Base-by-base conservation (phyloP, 352 stramenopile genomes). In the Phytophthora citrophthora region DNA sequence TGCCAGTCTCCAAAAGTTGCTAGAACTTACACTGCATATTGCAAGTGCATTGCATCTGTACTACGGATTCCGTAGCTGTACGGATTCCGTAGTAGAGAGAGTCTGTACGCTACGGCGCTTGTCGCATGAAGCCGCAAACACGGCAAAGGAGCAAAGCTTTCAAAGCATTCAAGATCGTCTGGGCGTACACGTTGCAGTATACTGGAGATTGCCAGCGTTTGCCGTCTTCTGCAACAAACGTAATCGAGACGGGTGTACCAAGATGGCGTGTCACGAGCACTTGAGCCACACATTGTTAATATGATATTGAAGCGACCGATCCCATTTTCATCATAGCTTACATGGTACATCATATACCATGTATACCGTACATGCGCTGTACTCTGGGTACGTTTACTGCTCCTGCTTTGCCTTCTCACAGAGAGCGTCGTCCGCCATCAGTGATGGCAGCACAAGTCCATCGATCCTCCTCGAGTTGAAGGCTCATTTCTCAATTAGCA, bases 401-500 rank as follows among this genome's bases (percentile, higher is more conserved):
- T 41, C 5, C 32, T 50, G 29, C 18, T 53, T 18, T 54, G 29
- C 43, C 43, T 61, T 18, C 12, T 27, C 20, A 15, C 18, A 13
- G 20, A 29, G 32, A 59, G 39, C 39, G 39, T 59, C 9, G 29
- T 2, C 2, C 29, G 27, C 13, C 26, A 16, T 13, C 38, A 20
- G 20, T 20, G 20, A 20, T 20, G 20, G 20, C 20, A 20, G 20
- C 20, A 52, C 40, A 12, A 52, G 12, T 27, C 32, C 40, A 11
- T 60, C 18, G 32, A 32, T 29, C 54, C 27, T 15, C 41, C 12
- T 43, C 39, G 23, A 47, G 27, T 59, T 53, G 56, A 43, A 29
- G 7, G 8, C 26, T 70, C 54, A 70, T 47, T 71, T 41, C 23
- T 39, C 50, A 61, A 62, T 58, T 53, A 2, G 24, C 56, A n/a